Percentiles rank a stretch among this genome's conserved stretches.
phyloP scores from a whole-genome alignment of 345 rosid genomes.

The Atalantia buxifolia region DNA sequence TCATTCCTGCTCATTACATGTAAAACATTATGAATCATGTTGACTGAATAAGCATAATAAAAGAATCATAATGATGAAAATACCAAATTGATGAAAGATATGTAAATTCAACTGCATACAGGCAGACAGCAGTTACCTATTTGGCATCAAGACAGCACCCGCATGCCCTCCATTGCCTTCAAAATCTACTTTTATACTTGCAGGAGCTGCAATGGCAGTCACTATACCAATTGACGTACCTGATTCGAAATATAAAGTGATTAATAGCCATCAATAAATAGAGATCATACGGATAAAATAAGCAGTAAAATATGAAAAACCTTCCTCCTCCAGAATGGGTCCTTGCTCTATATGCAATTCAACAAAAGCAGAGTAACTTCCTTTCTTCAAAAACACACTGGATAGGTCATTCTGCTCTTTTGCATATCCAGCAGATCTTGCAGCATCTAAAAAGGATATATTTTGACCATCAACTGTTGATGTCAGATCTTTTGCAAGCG shows the following conservation, averaged over 20 bases:
- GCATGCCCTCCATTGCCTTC: constrained; percentile 98
- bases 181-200: constrained; percentile 85
- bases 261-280: neutral
- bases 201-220: constrained; percentile 97
- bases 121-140: constrained; percentile 42
- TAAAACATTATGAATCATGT: constrained; percentile 8
- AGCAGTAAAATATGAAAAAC: constrained; percentile 28
- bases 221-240: constrained; percentile 79
- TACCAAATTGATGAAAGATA: neutral
- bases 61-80: neutral
- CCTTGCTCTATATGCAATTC: constrained; percentile 99
- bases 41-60: neutral
- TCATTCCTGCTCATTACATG: constrained; percentile 52
- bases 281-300: neutral
- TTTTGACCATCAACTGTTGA: constrained; percentile 68
- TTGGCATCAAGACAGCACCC: constrained; percentile 90
- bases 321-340: constrained; percentile 83
- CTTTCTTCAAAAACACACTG: constrained; percentile 59
- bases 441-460: constrained; percentile 73
- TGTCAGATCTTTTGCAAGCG: constrained; percentile 54
- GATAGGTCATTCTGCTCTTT: constrained; percentile 51
- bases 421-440: constrained; percentile 75
- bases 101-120: neutral
- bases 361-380: constrained; percentile 72
- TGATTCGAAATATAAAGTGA: constrained; percentile 23